These are phyloP conservation scores for Termitomyces sp. DNA, from an alignment of 768 basidiomycete genomes.

Conservation along the genomic window DNA sequence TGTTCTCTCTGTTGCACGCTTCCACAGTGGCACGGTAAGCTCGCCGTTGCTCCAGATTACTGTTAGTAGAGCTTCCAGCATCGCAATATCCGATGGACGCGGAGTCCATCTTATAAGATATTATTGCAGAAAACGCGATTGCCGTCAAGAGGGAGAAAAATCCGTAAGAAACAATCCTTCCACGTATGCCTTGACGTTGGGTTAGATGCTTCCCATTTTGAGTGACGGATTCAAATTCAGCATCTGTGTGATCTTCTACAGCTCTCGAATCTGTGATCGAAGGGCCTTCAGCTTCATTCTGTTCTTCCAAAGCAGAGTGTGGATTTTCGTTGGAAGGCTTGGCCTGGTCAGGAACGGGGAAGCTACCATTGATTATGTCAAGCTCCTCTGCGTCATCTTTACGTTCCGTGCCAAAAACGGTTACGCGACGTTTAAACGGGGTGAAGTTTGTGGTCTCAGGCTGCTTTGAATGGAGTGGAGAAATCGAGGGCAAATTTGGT, in stretches of 20 bases:
- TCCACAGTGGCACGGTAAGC: conserved; percentile 40
- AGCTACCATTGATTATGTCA: conserved; percentile 10
- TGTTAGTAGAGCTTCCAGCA: conserved; percentile 54
- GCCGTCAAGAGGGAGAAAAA: conserved; percentile 34
- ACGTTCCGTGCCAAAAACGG: conserved; percentile 11
- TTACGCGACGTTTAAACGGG: neutral
- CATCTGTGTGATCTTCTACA: conserved; percentile 8
- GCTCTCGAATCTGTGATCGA: conserved; percentile 5
- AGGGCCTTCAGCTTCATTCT: conserved; percentile 11
- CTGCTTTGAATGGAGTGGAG: conserved; percentile 21
- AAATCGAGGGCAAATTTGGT: conserved; percentile 37
- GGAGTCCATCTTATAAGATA: conserved; percentile 63
- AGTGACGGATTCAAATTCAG: conserved; percentile 30
- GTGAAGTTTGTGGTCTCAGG: conserved; percentile 1
- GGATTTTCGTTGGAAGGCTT: conserved; percentile 1
- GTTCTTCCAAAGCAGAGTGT: conserved; percentile 3
- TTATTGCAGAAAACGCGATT: conserved; percentile 24
- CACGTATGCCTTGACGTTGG: neutral
- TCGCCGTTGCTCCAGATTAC: conserved; percentile 42
- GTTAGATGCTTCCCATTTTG: neutral
- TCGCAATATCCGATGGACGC: conserved; percentile 75
- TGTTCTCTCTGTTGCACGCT: conserved; percentile 53
- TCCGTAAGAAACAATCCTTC: neutral
- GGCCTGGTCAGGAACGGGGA: conserved; percentile 1
- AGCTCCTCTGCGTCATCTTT: conserved; percentile 24